Percentiles rank a stretch among this genome's conserved stretches.
These are phyloP conservation scores for Trametes polyzona DNA, from an alignment of 1,284 basidiomycete genomes.

Conservation along the genomic window DNA sequence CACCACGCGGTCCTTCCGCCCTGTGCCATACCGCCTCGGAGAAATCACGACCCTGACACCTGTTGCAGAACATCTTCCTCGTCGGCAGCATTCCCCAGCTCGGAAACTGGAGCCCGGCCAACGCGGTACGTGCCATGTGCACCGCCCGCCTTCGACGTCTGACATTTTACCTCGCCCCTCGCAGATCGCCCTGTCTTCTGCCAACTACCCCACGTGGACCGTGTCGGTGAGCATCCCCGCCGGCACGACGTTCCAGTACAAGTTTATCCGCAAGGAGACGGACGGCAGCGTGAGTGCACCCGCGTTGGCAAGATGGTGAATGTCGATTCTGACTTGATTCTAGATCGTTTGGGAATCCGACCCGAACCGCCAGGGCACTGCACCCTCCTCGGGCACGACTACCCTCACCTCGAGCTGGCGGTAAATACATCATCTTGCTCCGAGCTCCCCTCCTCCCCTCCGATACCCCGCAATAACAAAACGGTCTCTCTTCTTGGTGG, in stretches of 20 bases:
- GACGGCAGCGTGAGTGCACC: slow-evolving; percentile 52
- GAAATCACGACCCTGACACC: neutral
- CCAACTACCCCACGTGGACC: slow-evolving; percentile 60
- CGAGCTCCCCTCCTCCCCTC: neutral
- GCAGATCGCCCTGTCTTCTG: slow-evolving; percentile 57
- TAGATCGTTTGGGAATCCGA: slow-evolving; percentile 59
- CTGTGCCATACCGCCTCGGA: too few relatives aligned
- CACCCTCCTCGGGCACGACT: slow-evolving; percentile 45
- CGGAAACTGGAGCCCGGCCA: slow-evolving; percentile 51
- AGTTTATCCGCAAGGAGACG: slow-evolving; percentile 61
- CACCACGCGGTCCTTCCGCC: neutral
- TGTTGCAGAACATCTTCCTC: slow-evolving; percentile 58
- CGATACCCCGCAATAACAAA: too few relatives aligned
- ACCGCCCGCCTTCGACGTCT: neutral
- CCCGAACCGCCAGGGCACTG: slow-evolving; percentile 54
- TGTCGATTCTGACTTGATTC: slow-evolving; percentile 42
- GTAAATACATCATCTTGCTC: neutral
- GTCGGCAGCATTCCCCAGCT: slow-evolving; percentile 59
- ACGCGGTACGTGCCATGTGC: slow-evolving; percentile 43
- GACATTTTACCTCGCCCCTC: neutral
- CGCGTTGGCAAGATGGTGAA: slow-evolving; percentile 31
- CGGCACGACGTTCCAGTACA: slow-evolving; percentile 57
- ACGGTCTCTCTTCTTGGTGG: too few relatives aligned
- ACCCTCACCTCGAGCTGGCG: slow-evolving; percentile 33
- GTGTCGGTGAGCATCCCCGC: slow-evolving; percentile 53